phyloP scores from a whole-genome alignment of 108 stramenopile genomes.

The Chaetoceros muelleri region DNA sequence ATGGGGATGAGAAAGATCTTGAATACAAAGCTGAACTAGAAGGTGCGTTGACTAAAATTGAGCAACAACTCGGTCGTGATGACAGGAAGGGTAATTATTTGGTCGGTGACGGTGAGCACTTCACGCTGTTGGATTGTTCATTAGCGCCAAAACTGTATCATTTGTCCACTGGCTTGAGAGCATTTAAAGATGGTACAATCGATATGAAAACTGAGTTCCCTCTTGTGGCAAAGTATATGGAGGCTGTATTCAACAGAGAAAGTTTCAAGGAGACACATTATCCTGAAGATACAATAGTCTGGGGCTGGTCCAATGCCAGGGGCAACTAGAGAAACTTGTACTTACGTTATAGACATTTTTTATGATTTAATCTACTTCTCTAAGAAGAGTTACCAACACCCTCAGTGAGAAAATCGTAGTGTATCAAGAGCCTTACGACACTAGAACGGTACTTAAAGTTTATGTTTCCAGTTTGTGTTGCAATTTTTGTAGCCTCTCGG shows the following conservation, averaged over 20 bases:
- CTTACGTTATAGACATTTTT: no score
- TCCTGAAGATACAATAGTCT: constrained; percentile 55
- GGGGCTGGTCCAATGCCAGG: constrained; percentile 67
- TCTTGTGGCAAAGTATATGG: constrained; percentile 40
- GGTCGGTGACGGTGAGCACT: constrained; percentile 37
- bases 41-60: constrained; percentile 24
- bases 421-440: not conserved
- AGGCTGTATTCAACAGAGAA: constrained; percentile 35
- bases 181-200: constrained; percentile 42
- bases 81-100: constrained; percentile 31
- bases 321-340: not conserved
- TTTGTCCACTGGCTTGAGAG: constrained; percentile 39
- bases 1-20: constrained; percentile 37
- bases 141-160: constrained; percentile 75
- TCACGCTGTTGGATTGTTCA: constrained; percentile 59
- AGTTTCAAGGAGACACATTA: constrained; percentile 56
- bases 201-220: constrained; percentile 40
- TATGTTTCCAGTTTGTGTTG: not conserved
- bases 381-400: not conserved
- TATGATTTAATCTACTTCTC: not conserved
- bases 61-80: constrained; percentile 30
- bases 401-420: not conserved
- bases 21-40: constrained; percentile 28
- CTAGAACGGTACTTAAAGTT: not conserved
- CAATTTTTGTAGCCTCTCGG: not conserved